Evolutionary conservation across 306 rosid genomes (phyloP), one percentile per base, ranked within the genome.

Genomic region (Dalbergia cultrata): DNA sequence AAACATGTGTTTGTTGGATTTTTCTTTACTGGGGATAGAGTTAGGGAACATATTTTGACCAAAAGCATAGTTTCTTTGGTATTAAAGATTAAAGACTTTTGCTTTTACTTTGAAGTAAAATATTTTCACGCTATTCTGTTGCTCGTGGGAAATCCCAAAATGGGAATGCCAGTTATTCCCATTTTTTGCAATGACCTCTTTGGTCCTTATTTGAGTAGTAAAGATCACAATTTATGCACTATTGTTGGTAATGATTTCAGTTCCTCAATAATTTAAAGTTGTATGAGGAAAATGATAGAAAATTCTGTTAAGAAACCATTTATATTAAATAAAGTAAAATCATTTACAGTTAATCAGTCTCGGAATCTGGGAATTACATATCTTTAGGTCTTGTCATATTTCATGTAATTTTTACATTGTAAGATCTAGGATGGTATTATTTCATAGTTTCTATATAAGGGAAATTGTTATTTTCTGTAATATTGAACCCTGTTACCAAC

Each of bases 131-230:
- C 64, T 12, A 64, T 52, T 22, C 41, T 35, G 53, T 74, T 19
- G 65, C 17, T 21, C 19, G 13, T 34, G 37, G 5, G 47, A 45
- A 50, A 50, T 0, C 57, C n/a, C 17, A 50, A 7, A 14, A 13
- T 12, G 37, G 49, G 73, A 34, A 60, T 22, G 14, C 21, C 9
- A 18, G 8, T 68, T 19, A 41, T 68, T 43, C 67, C 22, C 43
- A 49, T 67, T 44, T 69, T 68, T 59, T 43, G 57, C 43, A 75
- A 65, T 53, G 62, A 52, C 56, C 45, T 75, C 56, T 75, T 64
- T 72, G 41, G 67, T 54, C 43, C 41, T 63, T 44, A 70, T 67
- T 53, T 80, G 79, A 52, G 37, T 53, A 72, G 60, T n/a, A 47
- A 72, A 44, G 79, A 26, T 79, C 78, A 63, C 21, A 53, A 35